Evolutionary conservation across 495 filamentous ascomycete species (phyloP).

Genomic region (Choiromyces venosus): DNA sequence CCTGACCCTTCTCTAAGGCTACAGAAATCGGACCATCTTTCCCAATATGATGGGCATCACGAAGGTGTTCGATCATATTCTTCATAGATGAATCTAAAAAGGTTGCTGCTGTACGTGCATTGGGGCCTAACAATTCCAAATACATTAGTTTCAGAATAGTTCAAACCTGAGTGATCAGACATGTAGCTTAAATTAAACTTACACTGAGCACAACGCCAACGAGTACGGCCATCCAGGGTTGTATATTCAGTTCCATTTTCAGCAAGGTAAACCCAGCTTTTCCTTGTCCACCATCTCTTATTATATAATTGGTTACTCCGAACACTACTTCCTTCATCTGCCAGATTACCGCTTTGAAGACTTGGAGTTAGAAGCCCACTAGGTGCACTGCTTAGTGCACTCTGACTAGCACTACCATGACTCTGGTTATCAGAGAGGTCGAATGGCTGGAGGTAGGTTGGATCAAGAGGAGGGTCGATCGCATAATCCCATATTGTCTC

Average conservation of each 20-base stretch:
- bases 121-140: neutral
- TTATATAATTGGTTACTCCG: neutral
- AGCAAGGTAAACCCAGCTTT: neutral
- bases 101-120: neutral
- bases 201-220: conserved; percentile 8
- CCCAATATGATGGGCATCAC: neutral
- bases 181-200: neutral
- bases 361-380: no score
- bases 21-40: conserved; percentile 2
- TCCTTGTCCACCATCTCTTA: neutral
- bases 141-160: neutral
- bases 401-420: no score
- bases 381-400: no score
- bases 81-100: neutral
- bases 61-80: neutral
- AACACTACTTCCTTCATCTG: neutral
- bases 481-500: no score
- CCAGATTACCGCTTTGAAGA: no score
- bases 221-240: neutral
- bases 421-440: no score
- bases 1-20: neutral
- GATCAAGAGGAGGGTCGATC: no score
- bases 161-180: neutral
- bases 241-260: conserved; percentile 1
- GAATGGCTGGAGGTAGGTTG: no score